Base-by-base conservation (phyloP, 345 rosid genomes). In the Eucalyptus sp. region DNA sequence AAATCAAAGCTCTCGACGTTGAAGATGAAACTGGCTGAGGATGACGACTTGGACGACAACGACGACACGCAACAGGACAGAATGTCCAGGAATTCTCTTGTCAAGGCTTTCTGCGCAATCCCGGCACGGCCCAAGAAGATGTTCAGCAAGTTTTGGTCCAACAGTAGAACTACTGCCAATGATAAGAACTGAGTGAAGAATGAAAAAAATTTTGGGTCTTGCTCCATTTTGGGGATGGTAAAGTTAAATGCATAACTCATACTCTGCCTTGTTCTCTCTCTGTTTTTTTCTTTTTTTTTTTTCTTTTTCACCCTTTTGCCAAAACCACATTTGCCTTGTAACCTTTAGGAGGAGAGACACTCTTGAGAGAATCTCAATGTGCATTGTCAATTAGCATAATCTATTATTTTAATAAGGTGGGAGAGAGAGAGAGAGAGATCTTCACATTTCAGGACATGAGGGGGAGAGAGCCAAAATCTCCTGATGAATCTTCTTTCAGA, bases 1-100 rank as follows among this genome's bases (percentile, higher is more conserved):
- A 76, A 76, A 76, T 92, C 98, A 17, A 95, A 92, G 92, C 86
- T 93, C 86, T 93, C 99, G 20, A 96, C 99, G 84, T 86, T 97
- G 88, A 92, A 94, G 91, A 97, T 96, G 97, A 98, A 98, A 89
- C 88, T 98, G 27, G 98, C 95, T 3, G 98, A 96, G 92, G 98
- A 96, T 52, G 95, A 95, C 83, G 95, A 93, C 86, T 50, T 94
- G 89, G 97, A 95, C 5, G 99, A 92, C 48, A 80, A 86, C 29
- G 92, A 89, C 24, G 94, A 93, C 83, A 66, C 93, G 92, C 94
- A 92, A 83, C 91, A 94, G 20, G 95, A 95, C 25, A 97, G 95
- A 83, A 90, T 94, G 44, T 95, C 93, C 68, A 95, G 96, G 92
- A 90, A 90, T 88, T 94, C 97, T 27, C 93, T 93, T 91, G 90